Evolutionary conservation across 2,329 filamentous ascomycete genomes (phyloP).

Genomic region (Diplocarpon mali): DNA sequence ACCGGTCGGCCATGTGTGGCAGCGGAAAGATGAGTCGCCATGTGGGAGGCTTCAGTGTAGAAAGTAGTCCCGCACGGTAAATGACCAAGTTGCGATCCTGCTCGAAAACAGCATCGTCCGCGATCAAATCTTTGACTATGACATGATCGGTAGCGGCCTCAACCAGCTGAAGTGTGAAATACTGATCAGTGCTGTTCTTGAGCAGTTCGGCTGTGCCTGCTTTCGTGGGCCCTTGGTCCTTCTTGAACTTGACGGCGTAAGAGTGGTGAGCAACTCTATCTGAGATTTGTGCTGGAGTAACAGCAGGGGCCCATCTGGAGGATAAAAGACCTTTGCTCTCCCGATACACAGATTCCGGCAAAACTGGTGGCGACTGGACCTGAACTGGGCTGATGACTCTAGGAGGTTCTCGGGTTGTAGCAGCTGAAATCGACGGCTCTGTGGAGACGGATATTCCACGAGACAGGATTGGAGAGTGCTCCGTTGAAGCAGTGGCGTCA

Average conservation of each 20-base stretch:
- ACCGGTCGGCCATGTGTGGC: slow-evolving; percentile 1
- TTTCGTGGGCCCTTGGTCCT: neutral
- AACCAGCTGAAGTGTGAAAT: neutral
- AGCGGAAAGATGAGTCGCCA: slow-evolving; percentile 12
- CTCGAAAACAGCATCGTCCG: slow-evolving; percentile 1
- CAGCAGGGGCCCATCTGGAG: neutral
- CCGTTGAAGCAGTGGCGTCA: too few species aligned
- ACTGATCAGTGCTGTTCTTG: neutral
- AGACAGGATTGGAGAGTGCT: too few species aligned
- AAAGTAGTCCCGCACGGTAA: slow-evolving; percentile 2
- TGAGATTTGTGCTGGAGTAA: neutral
- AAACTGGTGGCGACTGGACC: too few species aligned
- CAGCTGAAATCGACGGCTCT: too few species aligned
- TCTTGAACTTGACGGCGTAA: slow-evolving; percentile 2
- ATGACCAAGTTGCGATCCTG: neutral
- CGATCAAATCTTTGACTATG: slow-evolving; percentile 5
- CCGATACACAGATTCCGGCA: too few species aligned
- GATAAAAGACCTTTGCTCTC: too few species aligned
- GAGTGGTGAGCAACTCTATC: neutral
- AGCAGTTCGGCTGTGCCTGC: slow-evolving; percentile 2
- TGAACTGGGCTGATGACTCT: too few species aligned
- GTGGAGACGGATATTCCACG: too few species aligned
- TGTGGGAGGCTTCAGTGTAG: neutral
- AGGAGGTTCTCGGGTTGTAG: too few species aligned
- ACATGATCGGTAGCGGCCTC: neutral